These are phyloP conservation scores for Mycena sp. DNA, from an alignment of 1,284 basidiomycete genomes.

Conservation along the genomic window DNA sequence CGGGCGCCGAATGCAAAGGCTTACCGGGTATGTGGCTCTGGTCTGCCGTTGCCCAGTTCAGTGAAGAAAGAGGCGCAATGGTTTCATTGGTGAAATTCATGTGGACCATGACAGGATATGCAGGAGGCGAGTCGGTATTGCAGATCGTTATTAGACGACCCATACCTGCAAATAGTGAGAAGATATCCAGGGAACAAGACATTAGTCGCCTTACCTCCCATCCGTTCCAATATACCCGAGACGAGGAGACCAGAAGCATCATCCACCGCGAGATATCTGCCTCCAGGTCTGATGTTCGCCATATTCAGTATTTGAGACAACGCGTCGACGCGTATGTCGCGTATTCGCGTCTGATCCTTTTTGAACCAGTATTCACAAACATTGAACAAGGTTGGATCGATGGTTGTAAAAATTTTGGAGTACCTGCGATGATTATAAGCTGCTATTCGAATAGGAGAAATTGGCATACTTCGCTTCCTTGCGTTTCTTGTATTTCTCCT, in stretches of 20 bases:
- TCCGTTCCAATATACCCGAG: conserved; percentile 85
- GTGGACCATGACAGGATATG: conserved; percentile 85
- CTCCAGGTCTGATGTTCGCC: conserved; percentile 88
- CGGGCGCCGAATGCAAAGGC: conserved; percentile 36
- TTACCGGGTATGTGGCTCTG: conserved; percentile 79
- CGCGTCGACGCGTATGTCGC: conserved; percentile 89
- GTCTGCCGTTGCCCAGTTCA: conserved; percentile 94
- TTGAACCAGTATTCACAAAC: conserved; percentile 91
- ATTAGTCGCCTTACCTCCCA: conserved; percentile 73
- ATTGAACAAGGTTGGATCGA: conserved; percentile 90
- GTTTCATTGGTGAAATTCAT: conserved; percentile 88
- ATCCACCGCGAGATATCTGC: conserved; percentile 90
- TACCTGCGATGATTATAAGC: conserved; percentile 64
- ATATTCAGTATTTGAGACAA: conserved; percentile 90
- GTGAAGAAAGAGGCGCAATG: conserved; percentile 66
- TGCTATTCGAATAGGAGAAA: conserved; percentile 8
- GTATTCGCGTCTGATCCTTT: conserved; percentile 84
- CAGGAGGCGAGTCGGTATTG: conserved; percentile 93
- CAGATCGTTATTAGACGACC: conserved; percentile 89
- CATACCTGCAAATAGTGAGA: conserved; percentile 59
- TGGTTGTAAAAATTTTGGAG: conserved; percentile 87
- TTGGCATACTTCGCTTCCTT: conserved; percentile 90
- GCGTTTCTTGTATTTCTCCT: conserved; percentile 95
- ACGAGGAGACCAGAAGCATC: conserved; percentile 94
- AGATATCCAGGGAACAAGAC: conserved; percentile 18